Percentiles rank a stretch among this genome's conserved stretches.
These are phyloP conservation scores for Alternaria arborescens DNA, from an alignment of 2,329 filamentous ascomycete species.

Conservation along the genomic window DNA sequence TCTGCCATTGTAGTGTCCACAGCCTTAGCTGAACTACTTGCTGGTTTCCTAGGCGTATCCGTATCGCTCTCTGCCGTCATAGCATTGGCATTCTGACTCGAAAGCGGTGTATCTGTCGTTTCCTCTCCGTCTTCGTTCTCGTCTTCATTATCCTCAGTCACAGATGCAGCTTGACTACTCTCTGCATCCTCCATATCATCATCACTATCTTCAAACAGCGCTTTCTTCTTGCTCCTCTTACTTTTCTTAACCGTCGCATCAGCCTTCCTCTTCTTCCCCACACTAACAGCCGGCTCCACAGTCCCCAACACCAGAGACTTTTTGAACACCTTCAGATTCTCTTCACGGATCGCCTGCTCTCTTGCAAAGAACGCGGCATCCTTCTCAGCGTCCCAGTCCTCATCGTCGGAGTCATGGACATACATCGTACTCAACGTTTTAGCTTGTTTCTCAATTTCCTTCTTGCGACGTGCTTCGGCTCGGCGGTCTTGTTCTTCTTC, in stretches of 20 bases:
- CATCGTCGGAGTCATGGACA: slow-evolving; percentile 86
- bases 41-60: slow-evolving; percentile 21
- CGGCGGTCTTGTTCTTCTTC: slow-evolving; percentile 68
- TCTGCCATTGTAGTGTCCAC: slow-evolving; percentile 39
- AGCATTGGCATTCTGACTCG: slow-evolving; percentile 44
- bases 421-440: slow-evolving; percentile 87
- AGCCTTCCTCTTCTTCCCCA: slow-evolving; percentile 48
- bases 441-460: slow-evolving; percentile 76
- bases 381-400: slow-evolving; percentile 81
- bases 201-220: slow-evolving; percentile 43
- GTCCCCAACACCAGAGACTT: slow-evolving; percentile 55
- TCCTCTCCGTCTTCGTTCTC: slow-evolving; percentile 45
- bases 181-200: slow-evolving; percentile 32
- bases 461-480: slow-evolving; percentile 68
- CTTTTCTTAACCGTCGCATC: slow-evolving; percentile 28
- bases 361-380: slow-evolving; percentile 78
- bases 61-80: slow-evolving; percentile 21
- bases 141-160: slow-evolving; percentile 30
- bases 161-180: slow-evolving; percentile 42
- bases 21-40: slow-evolving; percentile 6
- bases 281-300: slow-evolving; percentile 34
- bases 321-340: slow-evolving; percentile 60
- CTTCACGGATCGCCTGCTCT: slow-evolving; percentile 73
- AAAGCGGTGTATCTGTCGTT: slow-evolving; percentile 52
- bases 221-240: slow-evolving; percentile 46